Evolutionary conservation across 352 stramenopile species (phyloP).

Genomic region (Phytophthora lateralis): DNA sequence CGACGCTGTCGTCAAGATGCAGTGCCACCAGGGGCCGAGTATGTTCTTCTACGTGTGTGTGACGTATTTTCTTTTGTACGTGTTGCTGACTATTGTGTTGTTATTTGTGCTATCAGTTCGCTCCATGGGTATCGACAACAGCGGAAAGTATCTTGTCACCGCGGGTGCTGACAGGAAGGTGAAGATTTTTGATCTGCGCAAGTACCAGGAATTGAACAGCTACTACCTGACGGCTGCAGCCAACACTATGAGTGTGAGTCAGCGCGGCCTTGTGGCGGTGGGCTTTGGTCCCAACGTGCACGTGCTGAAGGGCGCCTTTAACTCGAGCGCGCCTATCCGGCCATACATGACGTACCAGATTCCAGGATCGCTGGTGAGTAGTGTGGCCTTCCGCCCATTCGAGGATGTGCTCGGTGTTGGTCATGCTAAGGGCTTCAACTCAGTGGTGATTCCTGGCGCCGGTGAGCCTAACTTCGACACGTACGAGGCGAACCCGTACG

Average conservation of each 20-base stretch:
- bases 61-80: conserved; percentile 1
- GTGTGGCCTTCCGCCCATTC: conserved; percentile 96
- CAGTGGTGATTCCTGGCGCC: conserved; percentile 94
- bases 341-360: conserved; percentile 94
- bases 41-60: conserved; percentile 38
- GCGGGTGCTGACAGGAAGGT: conserved; percentile 94
- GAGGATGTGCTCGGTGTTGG: conserved; percentile 98
- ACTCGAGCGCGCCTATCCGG: conserved; percentile 49
- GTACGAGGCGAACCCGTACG: conserved; percentile 97
- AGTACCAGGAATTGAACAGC: conserved; percentile 94
- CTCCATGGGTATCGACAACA: conserved; percentile 92
- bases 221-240: conserved; percentile 92
- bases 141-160: conserved; percentile 96
- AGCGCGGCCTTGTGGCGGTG: conserved; percentile 95
- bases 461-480: conserved; percentile 99
- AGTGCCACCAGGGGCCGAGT: conserved; percentile 96
- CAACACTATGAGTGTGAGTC: conserved; percentile 94
- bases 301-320: conserved; percentile 92
- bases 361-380: conserved; percentile 84
- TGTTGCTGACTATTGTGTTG: conserved; percentile 14
- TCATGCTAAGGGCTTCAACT: conserved; percentile 86
- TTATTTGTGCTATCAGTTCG: conserved; percentile 52
- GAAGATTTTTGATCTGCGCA: conserved; percentile 98
- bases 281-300: conserved; percentile 93
- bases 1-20: conserved; percentile 96